Percentiles rank a stretch among this genome's conserved stretches.
Conservation (phyloP, 768 basidiomycete species). For the Butyriboletus loyo region DNA sequence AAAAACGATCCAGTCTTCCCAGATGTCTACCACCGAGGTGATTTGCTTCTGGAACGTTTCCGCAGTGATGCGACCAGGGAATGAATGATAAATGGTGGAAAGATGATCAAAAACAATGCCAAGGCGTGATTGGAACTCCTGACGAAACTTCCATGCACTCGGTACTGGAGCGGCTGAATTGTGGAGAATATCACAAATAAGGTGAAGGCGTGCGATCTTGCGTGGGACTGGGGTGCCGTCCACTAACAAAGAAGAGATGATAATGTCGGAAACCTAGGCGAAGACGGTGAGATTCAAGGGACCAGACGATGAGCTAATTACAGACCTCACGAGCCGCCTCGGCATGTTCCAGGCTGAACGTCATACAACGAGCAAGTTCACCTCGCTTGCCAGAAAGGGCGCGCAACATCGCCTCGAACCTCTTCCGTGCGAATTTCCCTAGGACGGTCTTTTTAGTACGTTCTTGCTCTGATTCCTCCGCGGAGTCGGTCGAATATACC, state of each 20-base stretch:
- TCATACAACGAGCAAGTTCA: constrained; percentile 93
- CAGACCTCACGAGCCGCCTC: constrained; percentile 90
- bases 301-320: neutral
- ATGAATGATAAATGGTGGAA: constrained; percentile 90
- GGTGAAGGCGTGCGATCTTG: constrained; percentile 90
- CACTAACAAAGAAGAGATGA: constrained; percentile 83
- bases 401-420: constrained; percentile 91
- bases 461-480: constrained; percentile 91
- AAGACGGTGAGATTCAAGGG: constrained; percentile 1
- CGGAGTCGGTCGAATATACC: constrained; percentile 88
- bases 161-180: constrained; percentile 93
- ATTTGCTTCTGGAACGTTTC: constrained; percentile 96
- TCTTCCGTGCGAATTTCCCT: constrained; percentile 72
- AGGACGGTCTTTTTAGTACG: constrained; percentile 71
- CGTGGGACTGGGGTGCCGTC: constrained; percentile 96
- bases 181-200: constrained; percentile 97
- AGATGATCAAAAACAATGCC: constrained; percentile 97
- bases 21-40: constrained; percentile 83
- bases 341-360: constrained; percentile 94
- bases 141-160: constrained; percentile 96
- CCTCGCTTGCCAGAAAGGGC: constrained; percentile 82
- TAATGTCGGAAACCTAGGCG: constrained; percentile 80
- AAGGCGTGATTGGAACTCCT: constrained; percentile 87
- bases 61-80: constrained; percentile 93
- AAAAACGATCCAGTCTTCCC: constrained; percentile 99